Conservation (phyloP, 2,329 filamentous ascomycete species). For the Sclerotinia borealis region DNA sequence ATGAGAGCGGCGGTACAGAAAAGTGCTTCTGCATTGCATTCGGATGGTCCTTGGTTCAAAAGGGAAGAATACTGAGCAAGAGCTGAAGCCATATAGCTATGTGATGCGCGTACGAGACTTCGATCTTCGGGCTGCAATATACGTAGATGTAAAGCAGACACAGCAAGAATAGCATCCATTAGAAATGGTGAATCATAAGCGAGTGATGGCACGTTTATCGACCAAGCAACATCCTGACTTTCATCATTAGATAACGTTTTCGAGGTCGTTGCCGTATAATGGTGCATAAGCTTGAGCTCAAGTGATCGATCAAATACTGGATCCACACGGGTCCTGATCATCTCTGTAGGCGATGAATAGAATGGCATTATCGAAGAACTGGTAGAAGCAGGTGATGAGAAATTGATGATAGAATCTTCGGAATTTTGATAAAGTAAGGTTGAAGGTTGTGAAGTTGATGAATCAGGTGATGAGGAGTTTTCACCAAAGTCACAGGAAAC, state of each 20-base stretch:
- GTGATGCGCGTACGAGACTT: constrained; percentile 54
- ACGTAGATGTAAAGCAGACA: constrained; percentile 57
- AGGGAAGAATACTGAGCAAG: constrained; percentile 53
- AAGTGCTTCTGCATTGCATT: constrained; percentile 54
- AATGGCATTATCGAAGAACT: constrained; percentile 19
- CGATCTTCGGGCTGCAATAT: constrained; percentile 51
- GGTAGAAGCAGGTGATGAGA: constrained; percentile 16
- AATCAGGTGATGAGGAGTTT: constrained; percentile 15
- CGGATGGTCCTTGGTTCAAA: constrained; percentile 50
- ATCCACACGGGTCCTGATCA: constrained; percentile 16
- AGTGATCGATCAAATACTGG: constrained; percentile 33
- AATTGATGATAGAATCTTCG: constrained; percentile 7
- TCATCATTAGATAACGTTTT: constrained; percentile 50
- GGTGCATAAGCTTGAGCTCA: constrained; percentile 58
- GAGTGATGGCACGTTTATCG: constrained; percentile 51
- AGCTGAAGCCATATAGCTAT: constrained; percentile 59
- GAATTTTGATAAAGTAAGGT: not conserved
- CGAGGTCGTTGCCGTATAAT: constrained; percentile 55
- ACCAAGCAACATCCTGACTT: constrained; percentile 52
- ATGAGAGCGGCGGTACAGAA: constrained; percentile 60
- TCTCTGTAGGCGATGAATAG: constrained; percentile 20
- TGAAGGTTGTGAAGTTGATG: constrained; percentile 14
- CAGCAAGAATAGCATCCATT: constrained; percentile 57
- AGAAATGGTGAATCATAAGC: constrained; percentile 57
- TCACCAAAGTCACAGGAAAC: constrained; percentile 59